Percentiles rank a stretch among this genome's conserved stretches.
These are phyloP conservation scores for Rhizophora mangle DNA, from an alignment of 345 rosid species.

Conservation along the genomic window DNA sequence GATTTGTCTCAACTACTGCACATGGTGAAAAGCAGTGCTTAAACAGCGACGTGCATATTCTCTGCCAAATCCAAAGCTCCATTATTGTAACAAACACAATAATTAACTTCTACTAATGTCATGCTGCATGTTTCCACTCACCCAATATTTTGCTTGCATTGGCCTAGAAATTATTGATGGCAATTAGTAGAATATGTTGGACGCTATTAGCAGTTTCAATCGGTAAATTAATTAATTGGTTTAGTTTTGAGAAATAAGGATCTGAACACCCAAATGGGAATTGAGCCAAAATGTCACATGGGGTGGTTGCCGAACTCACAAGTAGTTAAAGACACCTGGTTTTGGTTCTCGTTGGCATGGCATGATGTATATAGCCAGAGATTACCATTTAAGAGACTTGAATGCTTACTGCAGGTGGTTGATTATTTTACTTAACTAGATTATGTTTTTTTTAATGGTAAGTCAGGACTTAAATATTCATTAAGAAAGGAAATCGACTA, in stretches of 20 bases:
- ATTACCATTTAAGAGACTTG: too few species aligned
- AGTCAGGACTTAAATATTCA: too few species aligned
- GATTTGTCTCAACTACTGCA: slow-evolving; percentile 31
- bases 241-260: neutral
- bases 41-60: slow-evolving; percentile 19
- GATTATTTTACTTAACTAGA: neutral
- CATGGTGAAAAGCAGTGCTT: slow-evolving; percentile 26
- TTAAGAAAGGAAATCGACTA: too few species aligned
- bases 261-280: too few species aligned
- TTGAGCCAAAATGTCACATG: too few species aligned
- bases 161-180: neutral
- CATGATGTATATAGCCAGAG: too few species aligned
- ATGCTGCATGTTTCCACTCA: neutral
- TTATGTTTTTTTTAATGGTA: too few species aligned
- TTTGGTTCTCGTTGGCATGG: too few species aligned
- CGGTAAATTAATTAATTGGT: neutral
- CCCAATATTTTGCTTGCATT: neutral
- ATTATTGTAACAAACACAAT: neutral
- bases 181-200: too few species aligned
- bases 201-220: neutral
- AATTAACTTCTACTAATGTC: neutral
- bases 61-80: neutral
- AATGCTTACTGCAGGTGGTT: too few species aligned
- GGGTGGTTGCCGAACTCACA: too few species aligned
- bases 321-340: too few species aligned